phyloP scores from a whole-genome alignment of 768 basidiomycete species.

The Naganishia kalamii region DNA sequence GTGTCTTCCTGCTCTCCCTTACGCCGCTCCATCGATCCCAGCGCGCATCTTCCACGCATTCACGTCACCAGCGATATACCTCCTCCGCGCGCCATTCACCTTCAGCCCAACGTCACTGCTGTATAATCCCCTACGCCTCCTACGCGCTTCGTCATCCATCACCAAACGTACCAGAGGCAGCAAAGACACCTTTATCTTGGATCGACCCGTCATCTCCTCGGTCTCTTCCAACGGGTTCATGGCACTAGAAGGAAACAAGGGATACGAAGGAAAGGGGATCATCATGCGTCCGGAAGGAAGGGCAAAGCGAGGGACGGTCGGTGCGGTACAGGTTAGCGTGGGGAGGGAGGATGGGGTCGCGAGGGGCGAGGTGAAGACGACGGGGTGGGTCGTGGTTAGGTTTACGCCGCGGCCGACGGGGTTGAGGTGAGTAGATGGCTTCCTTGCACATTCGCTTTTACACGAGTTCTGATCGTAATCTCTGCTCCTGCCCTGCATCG shows the following conservation, averaged over 20 bases:
- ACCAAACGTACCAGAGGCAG: neutral
- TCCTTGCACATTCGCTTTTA: no score
- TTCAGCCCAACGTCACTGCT: neutral
- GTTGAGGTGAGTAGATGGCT: conserved; percentile 28
- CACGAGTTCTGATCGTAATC: neutral
- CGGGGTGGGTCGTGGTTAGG: conserved; percentile 44
- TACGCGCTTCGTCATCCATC: neutral
- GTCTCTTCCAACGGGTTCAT: neutral
- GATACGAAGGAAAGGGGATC: conserved; percentile 8
- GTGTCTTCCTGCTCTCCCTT: conserved; percentile 23
- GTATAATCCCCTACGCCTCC: conserved; percentile 11
- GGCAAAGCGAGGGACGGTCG: neutral
- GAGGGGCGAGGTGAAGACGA: conserved; percentile 40
- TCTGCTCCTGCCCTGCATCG: neutral
- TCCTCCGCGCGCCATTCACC: neutral
- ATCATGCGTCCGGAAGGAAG: conserved; percentile 18
- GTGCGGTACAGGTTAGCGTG: conserved; percentile 18
- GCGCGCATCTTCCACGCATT: neutral
- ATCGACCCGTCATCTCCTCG: conserved; percentile 16
- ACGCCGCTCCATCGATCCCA: neutral
- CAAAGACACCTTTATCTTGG: conserved; percentile 14
- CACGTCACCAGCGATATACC: neutral
- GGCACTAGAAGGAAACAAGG: neutral
- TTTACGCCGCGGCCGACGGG: conserved; percentile 41
- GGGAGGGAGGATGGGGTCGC: conserved; percentile 23